Conservation (phyloP, 192 early-diverging fungal species). For the Rhizophlyctis rosea region DNA sequence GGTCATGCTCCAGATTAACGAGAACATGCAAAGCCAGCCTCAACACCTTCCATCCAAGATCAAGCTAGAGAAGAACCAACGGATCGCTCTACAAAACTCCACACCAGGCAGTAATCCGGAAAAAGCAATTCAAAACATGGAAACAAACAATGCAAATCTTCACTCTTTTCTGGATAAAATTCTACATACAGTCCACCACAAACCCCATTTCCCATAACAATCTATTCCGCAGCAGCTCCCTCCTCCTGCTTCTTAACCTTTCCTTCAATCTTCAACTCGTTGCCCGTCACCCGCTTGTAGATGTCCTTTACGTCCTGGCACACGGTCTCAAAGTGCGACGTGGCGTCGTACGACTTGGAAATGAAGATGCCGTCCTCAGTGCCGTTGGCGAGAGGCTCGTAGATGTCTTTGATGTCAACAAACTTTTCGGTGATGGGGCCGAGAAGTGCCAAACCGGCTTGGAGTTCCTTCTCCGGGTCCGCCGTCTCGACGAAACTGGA, state of each 20-base stretch:
- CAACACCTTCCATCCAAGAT: too few relatives aligned
- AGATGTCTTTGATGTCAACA: conserved; percentile 78
- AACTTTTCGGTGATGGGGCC: conserved; percentile 90
- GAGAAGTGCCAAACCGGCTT: conserved; percentile 82
- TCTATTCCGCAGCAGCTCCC: too few relatives aligned
- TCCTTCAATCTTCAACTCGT: conserved; percentile 56
- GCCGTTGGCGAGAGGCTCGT: conserved; percentile 85
- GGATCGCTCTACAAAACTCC: too few relatives aligned
- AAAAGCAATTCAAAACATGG: too few relatives aligned
- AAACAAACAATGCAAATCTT: too few relatives aligned
- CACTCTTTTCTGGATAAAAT: too few relatives aligned
- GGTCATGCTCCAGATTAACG: too few relatives aligned
- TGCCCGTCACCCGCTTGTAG: conserved; percentile 65
- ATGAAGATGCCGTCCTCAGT: conserved; percentile 80
- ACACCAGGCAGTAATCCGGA: too few relatives aligned
- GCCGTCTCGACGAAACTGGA: conserved; percentile 93
- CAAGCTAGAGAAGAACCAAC: too few relatives aligned
- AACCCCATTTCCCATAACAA: too few relatives aligned
- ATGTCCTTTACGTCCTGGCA: conserved; percentile 94
- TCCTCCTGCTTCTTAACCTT: conserved; percentile 56
- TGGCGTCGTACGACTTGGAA: conserved; percentile 95
- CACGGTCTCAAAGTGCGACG: conserved; percentile 98
- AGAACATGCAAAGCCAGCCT: too few relatives aligned
- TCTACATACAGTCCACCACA: too few relatives aligned
- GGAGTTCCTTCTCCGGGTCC: conserved; percentile 87